Percentiles rank a stretch among this genome's conserved stretches.
phyloP scores from a whole-genome alignment of 139 green algal genomes.

The Auxenochlorella pyrenoidosa region DNA sequence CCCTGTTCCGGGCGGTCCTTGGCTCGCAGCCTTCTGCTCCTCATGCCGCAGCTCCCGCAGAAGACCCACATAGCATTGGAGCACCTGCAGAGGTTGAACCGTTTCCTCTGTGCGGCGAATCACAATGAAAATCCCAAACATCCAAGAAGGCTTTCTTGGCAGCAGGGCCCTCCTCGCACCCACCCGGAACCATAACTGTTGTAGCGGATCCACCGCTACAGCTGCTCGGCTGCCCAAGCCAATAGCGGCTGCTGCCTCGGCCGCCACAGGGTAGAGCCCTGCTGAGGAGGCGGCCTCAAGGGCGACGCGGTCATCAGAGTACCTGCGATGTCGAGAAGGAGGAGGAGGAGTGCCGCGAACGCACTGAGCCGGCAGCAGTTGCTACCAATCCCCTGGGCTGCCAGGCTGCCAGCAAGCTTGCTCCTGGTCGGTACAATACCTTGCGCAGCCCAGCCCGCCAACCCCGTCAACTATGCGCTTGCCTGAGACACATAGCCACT shows the following conservation, averaged over 20 bases:
- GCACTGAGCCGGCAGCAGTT: too few species aligned
- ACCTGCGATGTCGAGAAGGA: too few species aligned
- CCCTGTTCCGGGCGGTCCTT: background rate
- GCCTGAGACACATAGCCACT: conserved; percentile 31
- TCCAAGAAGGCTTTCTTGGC: too few species aligned
- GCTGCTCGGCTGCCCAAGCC: conserved; percentile 9
- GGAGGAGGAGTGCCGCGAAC: too few species aligned
- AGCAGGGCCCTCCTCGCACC: background rate
- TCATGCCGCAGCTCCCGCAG: conserved; percentile 35
- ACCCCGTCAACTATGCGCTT: background rate
- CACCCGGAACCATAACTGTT: conserved; percentile 53
- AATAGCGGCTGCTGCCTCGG: background rate
- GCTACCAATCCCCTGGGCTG: too few species aligned
- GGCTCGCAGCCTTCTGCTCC: conserved; percentile 9
- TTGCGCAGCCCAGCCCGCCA: background rate
- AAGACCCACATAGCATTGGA: conserved; percentile 38
- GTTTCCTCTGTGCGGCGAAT: too few species aligned
- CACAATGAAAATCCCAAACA: too few species aligned
- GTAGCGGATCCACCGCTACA: conserved; percentile 2
- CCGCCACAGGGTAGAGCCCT: background rate
- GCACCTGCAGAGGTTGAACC: conserved; percentile 27
- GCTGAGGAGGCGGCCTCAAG: background rate
- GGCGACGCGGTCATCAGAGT: conserved; percentile 12
- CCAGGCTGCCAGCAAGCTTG: background rate
- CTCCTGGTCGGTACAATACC: background rate